Base-by-base conservation (phyloP, 305 asterid species). In the Rubia peregrina region DNA sequence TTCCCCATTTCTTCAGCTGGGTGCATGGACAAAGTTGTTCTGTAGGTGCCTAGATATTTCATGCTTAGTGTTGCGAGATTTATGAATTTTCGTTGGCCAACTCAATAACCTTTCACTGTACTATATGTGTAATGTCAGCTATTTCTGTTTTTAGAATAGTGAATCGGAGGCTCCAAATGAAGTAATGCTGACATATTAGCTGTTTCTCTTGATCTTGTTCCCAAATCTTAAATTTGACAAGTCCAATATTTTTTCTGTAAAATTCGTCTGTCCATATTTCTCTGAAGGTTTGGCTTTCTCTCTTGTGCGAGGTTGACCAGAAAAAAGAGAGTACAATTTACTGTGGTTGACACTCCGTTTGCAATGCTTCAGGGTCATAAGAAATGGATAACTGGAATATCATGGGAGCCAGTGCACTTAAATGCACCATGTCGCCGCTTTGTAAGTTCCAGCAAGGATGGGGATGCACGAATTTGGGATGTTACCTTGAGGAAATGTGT, bases 381-480 rank as follows among this genome's bases (percentile, higher is more conserved):
- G 80, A 94, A 91, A 89, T 91, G 97, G 98, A 85, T 94, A 75
- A 94, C 98, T 71, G 97, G 97, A 74, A 84, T 94, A 76, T 88
- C 97, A 59, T 94, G 98, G 98, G 98, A 94, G 77, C 98, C 98
- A n/a, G 83, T 87, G 76, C 98, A 94, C 81, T 92, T 91, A 42
- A 85, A 66, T 81, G 89, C 97, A 74, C 98, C 98, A 48, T 82
- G 89, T 71, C 95, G 98, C 67, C 97, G 96, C 48, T 88, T 93
- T 66, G 98, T 93, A 30, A 93, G 97, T 83, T 87, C 93, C 63
- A 91, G 97, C 83, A 94, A 94, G 87, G 98, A 94, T 83, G 98
- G 98, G 42, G 96, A 91, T 88, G 96, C 98, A 64, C 91, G 97
- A 77, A 91, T 94, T 82, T 94, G 97, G 98, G 98, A 94, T 79